Evolutionary conservation across 2,329 filamentous ascomycete species (phyloP), one percentile per base, ranked within the genome.

Genomic region (Tolypocladium paradoxum): DNA sequence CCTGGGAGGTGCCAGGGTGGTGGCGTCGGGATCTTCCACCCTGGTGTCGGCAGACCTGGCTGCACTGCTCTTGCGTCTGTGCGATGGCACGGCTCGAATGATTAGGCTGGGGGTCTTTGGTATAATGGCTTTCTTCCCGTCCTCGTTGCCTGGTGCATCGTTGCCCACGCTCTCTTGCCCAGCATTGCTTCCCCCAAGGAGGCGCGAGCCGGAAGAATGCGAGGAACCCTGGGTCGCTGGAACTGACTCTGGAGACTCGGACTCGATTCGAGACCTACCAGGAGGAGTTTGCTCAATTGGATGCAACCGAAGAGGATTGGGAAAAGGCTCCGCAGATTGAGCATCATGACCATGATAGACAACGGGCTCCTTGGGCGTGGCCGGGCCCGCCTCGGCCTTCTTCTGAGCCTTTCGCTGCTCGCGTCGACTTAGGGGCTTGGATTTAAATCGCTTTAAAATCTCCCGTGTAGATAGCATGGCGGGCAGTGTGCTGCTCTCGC

Each of bases 141-240:
- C 27, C 4, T 22, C 43, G 1, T 12, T 11, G 16, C 2, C 3
- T 4, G 24, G 6, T 9, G 3, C 24, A 3, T 16, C 43, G 4
- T n/a, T 7, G 16, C 7, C 27, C 27, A 3, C 9, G 27, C 27
- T 31, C 18, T 31, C 18, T 31, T n/a, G 18, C 9, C n/a, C 24
- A 1, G 27, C 1, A 8, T 2, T 3, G 6, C 4, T 8, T 5
- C 16, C 27, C 27, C 24, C 4, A 20, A 31, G 43, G 18, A 33
- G 8, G 6, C 2, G 8, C 43, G 43, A 47, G 18, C 18, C 0
- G 8, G 43, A 47, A 14, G 43, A 31, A 11, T 47, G 43, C 27
- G 43, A 1, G 9, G 43, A 46, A 1, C 0, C 18, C 0, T 2
- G 8, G 24, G 1, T 3, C 24, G 6, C 1, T 4, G 1, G 3